Base-by-base conservation (phyloP, 2,329 filamentous ascomycete genomes). In the Monilinia aucupariae region DNA sequence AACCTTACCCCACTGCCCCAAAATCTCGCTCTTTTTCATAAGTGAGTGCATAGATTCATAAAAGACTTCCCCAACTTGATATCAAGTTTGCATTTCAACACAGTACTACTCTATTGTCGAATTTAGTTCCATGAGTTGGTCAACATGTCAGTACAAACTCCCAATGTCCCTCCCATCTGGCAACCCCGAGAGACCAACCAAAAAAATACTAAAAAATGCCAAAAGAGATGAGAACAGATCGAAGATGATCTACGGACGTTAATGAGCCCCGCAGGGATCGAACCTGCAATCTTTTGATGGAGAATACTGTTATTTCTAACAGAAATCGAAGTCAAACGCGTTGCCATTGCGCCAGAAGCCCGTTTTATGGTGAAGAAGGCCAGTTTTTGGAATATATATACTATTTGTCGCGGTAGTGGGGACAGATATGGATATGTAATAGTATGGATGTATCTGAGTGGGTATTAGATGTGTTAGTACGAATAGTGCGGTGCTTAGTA, bases 261-360 rank as follows among this genome's bases (percentile, higher is more conserved):
- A 22, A 6, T 51, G 49, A 56, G 54, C 54, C 9, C 30, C 41
- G n/a, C 54, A 47, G 54, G 54, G 13, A 13, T 58, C 54, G 54
- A 58, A 58, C 54, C 54, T 47, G 41, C n/a, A 58, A 47, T 58
- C 54, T 58, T 58, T 58, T 58, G 54, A 58, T 58, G 37, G 52
- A 15, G 39, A 45, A 0, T 1, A 12, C 54, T 47, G 12, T 58
- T 47, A 47, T 58, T 25, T 20, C 27, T 37, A 58, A 58, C 20
- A 58, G 54, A 34, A 58, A 8, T 58, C 54, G 54, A 58, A 58
- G 54, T 58, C 54, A 58, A 58, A 58, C 54, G 54, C 54, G 54
- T 58, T 58, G 41, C 54, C 54, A 58, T 58, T 58, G 54, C 54
- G 54, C 54, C 54, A 58, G 41, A 34, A 37, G 54, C 54, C 54